Evolutionary conservation across 805 yeast genomes (phyloP), one percentile per base, ranked within the genome.

Genomic region (Candida manassasensis): DNA sequence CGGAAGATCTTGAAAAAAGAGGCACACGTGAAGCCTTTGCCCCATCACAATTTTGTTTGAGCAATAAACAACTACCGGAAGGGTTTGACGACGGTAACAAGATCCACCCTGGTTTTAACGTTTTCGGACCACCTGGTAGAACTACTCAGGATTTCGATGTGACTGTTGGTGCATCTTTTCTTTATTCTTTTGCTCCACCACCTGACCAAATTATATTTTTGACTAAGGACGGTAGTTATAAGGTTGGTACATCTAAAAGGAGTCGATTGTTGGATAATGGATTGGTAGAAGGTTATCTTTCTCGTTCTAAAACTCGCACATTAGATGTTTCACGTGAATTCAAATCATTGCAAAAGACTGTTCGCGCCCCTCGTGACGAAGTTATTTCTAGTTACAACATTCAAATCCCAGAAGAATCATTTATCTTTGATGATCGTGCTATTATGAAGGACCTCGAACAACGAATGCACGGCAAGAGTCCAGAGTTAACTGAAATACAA

Each of bases 151-250:
- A 49, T 12, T 36, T 48, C 19, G 60, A 60, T 19, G 41, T 48
- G 2, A 30, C 61, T 4, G 57, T 57, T 22, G 55, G 56, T 39
- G 66, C 66, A 43, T 61, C 73, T 0, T 70, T 66, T 37, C 52
- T 71, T 4, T 65, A 64, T 46, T 51, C 68, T 1, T 61, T 54
- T 34, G 74, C 67, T 1, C 67, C 68, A 3, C 48, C 57, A 7
- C 71, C 71, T 3, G 19, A 45, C 42, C 32, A 55, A 37, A 40
- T 70, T 17, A 49, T 69, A 7, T 69, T 69, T 43, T 45, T 70
- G 28, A 59, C 68, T 19, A 47, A 48, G 14, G 60, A 58, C 8
- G 71, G 69, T 6, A 49, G 59, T 2, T 63, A 58, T 38, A 50
- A 51, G 25, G 49, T 61, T 13, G 41, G 51, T 13, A 13, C 33